Conservation (phyloP, 345 rosid species). For the Erysimum cheiranthoides region DNA sequence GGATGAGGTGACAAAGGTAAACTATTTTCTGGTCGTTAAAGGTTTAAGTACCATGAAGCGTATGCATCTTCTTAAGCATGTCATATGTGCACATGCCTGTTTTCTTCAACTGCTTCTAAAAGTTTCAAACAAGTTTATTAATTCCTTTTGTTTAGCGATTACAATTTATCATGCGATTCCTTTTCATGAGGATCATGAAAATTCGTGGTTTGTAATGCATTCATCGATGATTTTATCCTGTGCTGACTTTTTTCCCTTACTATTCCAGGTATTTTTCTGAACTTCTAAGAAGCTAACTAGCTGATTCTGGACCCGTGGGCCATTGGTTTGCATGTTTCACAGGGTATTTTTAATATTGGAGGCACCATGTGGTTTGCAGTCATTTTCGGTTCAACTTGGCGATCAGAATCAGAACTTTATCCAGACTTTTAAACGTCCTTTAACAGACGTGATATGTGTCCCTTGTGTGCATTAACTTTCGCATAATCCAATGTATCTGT, state of each 20-base stretch:
- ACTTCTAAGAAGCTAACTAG: constrained; percentile 94
- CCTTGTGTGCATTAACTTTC: constrained; percentile 3
- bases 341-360: constrained; percentile 62
- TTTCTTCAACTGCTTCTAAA: neutral
- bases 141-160: neutral
- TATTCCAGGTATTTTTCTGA: constrained; percentile 99
- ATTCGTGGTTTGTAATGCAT: constrained; percentile 1
- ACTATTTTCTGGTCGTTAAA: neutral
- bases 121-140: neutral
- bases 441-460: constrained; percentile 10
- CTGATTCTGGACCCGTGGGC: constrained; percentile 87
- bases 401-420: constrained; percentile 39
- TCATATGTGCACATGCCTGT: neutral
- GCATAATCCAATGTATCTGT: constrained; percentile 9
- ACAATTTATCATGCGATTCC: neutral
- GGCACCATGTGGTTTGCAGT: constrained; percentile 50
- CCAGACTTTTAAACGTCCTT: constrained; percentile 4
- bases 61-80: constrained; percentile 9
- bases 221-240: constrained; percentile 9
- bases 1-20: neutral
- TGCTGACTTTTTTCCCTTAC: constrained; percentile 66
- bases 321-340: constrained; percentile 94
- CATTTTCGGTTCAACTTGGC: constrained; percentile 46
- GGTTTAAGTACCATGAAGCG: constrained; percentile 8
- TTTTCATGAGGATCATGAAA: neutral